Evolutionary conservation across 129 eudicot species (phyloP).

Genomic region (Centrapalus pauciflorus): DNA sequence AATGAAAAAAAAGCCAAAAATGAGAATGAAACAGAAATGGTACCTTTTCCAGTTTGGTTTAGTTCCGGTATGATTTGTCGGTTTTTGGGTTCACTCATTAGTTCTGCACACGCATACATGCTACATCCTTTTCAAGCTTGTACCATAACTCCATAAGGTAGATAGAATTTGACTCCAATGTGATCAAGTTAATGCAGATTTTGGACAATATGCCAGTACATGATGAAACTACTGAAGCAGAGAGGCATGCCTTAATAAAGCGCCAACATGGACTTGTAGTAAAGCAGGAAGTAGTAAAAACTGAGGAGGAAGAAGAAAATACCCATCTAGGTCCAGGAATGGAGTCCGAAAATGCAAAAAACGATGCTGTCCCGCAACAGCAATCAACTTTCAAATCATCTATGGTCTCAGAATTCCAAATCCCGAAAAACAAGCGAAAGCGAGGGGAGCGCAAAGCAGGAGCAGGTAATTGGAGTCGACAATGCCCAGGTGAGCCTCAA

Average conservation of each 20-base stretch:
- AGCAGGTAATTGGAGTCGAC: slow-evolving; percentile 63
- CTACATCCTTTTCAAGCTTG: slow-evolving; percentile 1
- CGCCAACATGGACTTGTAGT: slow-evolving; percentile 22
- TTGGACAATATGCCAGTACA: slow-evolving; percentile 56
- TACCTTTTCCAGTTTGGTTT: no score
- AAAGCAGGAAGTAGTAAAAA: slow-evolving; percentile 35
- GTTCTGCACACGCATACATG: no score
- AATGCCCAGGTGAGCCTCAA: slow-evolving; percentile 52
- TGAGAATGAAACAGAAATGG: no score
- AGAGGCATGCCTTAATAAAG: slow-evolving; percentile 21
- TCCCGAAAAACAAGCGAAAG: slow-evolving; percentile 73
- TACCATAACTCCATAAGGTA: neutral
- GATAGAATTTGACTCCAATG: neutral
- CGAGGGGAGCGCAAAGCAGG: slow-evolving; percentile 92
- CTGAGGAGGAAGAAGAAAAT: slow-evolving; percentile 44
- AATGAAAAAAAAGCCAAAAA: no score
- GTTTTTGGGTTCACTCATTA: no score
- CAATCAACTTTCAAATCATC: slow-evolving; percentile 35
- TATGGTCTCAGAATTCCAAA: slow-evolving; percentile 41
- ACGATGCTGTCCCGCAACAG: slow-evolving; percentile 24
- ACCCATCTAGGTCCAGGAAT: slow-evolving; percentile 19
- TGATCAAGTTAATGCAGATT: slow-evolving; percentile 41
- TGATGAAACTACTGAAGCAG: slow-evolving; percentile 46
- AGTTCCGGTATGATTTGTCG: no score
- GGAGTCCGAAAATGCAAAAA: slow-evolving; percentile 30